Conservation (phyloP, 495 filamentous ascomycete species). For the Polyplosphaeria fusca region DNA sequence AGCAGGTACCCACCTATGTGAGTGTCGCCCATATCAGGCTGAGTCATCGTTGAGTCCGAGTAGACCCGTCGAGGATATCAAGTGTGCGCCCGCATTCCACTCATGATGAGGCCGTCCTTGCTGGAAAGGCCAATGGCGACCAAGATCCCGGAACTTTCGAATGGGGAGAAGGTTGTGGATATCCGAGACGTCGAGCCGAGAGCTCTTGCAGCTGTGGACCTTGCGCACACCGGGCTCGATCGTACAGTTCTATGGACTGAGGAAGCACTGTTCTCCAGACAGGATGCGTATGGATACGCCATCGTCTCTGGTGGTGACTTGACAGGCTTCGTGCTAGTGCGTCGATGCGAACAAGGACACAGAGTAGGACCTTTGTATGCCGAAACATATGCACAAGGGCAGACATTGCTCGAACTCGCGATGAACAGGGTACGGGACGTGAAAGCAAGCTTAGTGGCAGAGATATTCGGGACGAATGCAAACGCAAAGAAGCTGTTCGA, state of each 20-base stretch:
- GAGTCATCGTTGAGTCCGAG: no score
- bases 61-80: constrained; percentile 25
- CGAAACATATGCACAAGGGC: constrained; percentile 7
- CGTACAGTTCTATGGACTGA: constrained; percentile 18
- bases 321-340: constrained; percentile 23
- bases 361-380: constrained; percentile 32
- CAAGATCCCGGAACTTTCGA: neutral
- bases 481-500: constrained; percentile 21
- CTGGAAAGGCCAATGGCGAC: constrained; percentile 8
- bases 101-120: constrained; percentile 21
- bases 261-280: constrained; percentile 23
- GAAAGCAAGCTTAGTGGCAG: constrained; percentile 22
- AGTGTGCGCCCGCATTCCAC: constrained; percentile 2
- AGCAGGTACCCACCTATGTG: constrained; percentile 27
- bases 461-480: constrained; percentile 21
- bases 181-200: constrained; percentile 1
- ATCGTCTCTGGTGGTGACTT: constrained; percentile 1
- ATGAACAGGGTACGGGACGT: constrained; percentile 17
- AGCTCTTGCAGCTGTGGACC: constrained; percentile 8
- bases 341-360: constrained; percentile 22
- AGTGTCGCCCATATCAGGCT: no score
- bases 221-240: constrained; percentile 22
- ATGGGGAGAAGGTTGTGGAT: constrained; percentile 13
- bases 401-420: constrained; percentile 7
- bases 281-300: constrained; percentile 24